A percentile compares a stretch with the other conserved stretches of the same genome.
phyloP scores from a whole-genome alignment of 345 rosid genomes.

The Citrus medica region DNA sequence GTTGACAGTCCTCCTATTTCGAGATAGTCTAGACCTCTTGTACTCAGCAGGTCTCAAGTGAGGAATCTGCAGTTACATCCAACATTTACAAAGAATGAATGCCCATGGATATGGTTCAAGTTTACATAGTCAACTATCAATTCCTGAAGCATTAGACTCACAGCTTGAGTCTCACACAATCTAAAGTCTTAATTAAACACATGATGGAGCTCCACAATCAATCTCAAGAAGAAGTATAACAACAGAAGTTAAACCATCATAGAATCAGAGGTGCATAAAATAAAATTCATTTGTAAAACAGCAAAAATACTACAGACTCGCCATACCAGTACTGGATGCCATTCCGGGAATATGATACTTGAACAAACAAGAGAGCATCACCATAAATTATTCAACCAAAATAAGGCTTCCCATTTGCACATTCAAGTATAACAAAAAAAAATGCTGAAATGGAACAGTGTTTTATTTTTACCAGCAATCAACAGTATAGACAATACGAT shows the following conservation, averaged over 20 bases:
- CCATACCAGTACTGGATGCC: not conserved
- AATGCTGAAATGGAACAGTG: not conserved
- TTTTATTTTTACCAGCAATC: not conserved
- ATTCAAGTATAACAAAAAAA: not conserved
- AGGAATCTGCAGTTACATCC: slow-evolving; percentile 21
- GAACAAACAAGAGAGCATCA: not conserved
- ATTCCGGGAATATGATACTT: not conserved
- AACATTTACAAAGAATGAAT: not conserved
- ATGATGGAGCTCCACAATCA: not conserved
- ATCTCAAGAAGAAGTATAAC: not conserved
- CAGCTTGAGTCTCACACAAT: not conserved
- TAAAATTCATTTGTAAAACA: not conserved
- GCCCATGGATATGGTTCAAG: not conserved
- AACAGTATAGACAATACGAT: too few relatives aligned
- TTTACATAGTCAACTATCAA: not conserved
- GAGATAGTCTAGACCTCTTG: slow-evolving; percentile 35
- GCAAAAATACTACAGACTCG: not conserved
- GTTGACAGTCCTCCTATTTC: slow-evolving; percentile 36
- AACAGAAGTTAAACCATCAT: not conserved
- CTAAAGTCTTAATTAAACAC: too few relatives aligned
- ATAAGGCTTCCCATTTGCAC: not conserved
- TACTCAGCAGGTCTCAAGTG: slow-evolving; percentile 37
- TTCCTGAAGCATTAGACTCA: not conserved
- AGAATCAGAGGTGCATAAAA: not conserved
- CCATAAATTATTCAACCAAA: not conserved